A percentile compares a stretch with the other conserved stretches of the same genome.
Conservation (phyloP, 495 filamentous ascomycete genomes). For the Neurospora sp. region DNA sequence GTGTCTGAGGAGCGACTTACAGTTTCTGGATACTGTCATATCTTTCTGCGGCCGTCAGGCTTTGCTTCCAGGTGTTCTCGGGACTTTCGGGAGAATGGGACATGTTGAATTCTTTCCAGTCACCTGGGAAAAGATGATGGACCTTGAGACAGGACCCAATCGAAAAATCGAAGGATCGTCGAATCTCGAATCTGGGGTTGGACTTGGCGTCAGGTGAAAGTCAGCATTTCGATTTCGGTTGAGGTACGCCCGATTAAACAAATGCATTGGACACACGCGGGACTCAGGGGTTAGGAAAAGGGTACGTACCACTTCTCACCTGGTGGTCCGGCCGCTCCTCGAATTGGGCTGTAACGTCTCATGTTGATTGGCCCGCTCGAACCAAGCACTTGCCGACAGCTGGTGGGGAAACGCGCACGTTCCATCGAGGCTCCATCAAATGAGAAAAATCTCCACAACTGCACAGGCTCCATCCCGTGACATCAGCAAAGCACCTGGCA, state of each 20-base stretch:
- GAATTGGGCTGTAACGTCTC: neutral
- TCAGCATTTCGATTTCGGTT: neutral
- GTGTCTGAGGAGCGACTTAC: constrained; percentile 20
- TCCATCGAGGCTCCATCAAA: neutral
- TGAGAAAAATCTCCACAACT: constrained; percentile 9
- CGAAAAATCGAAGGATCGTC: neutral
- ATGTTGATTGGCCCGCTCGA: neutral
- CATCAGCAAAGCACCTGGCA: constrained; percentile 11
- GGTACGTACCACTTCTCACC: neutral
- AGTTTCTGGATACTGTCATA: constrained; percentile 43
- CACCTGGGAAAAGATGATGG: neutral
- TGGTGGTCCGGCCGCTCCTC: neutral
- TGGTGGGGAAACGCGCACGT: neutral
- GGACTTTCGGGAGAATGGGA: neutral
- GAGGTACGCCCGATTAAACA: neutral
- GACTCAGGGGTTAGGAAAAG: neutral
- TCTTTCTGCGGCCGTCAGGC: constrained; percentile 35
- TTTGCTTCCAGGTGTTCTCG: neutral
- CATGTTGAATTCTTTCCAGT: neutral
- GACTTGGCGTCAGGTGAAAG: neutral
- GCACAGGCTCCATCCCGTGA: constrained; percentile 18
- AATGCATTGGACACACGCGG: neutral
- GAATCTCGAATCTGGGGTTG: neutral
- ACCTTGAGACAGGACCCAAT: neutral
- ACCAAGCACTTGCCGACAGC: constrained; percentile 15